Conservation (phyloP, 805 yeast species). For the Yamadazyma sp. region DNA sequence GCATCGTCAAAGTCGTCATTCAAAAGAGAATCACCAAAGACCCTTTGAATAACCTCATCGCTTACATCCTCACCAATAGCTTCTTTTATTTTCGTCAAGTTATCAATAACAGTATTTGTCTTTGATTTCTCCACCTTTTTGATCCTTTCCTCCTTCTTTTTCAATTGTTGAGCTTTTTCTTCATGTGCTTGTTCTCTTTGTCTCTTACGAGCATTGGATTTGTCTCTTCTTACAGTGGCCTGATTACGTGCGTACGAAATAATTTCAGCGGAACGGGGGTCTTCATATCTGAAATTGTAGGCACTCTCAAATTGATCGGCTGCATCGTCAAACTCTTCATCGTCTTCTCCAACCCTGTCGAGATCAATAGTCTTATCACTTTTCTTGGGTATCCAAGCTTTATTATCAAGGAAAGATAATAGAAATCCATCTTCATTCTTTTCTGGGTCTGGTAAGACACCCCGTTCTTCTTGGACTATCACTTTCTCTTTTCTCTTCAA, state of each 20-base stretch:
- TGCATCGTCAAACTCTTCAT: constrained; percentile 85
- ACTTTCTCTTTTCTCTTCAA: constrained; percentile 54
- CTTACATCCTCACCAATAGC: constrained; percentile 66
- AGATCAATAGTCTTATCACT: constrained; percentile 56
- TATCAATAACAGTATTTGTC: constrained; percentile 72
- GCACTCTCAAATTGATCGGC: constrained; percentile 91
- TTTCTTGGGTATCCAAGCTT: constrained; percentile 86
- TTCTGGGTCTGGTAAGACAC: constrained; percentile 56
- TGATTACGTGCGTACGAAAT: constrained; percentile 93
- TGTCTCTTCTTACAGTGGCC: constrained; percentile 84
- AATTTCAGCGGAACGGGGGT: constrained; percentile 85
- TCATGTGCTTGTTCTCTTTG: constrained; percentile 73
- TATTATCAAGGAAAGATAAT: constrained; percentile 65
- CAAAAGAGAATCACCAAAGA: constrained; percentile 72
- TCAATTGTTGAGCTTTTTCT: constrained; percentile 49
- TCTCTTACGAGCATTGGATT: constrained; percentile 71
- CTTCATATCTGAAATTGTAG: constrained; percentile 93
- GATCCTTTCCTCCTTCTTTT: constrained; percentile 57
- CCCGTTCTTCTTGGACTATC: constrained; percentile 21
- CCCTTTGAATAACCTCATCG: constrained; percentile 58
- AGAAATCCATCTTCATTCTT: constrained; percentile 69
- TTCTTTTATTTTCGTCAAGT: constrained; percentile 60
- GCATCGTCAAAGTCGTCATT: constrained; percentile 86
- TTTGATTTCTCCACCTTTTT: constrained; percentile 74
- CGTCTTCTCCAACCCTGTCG: constrained; percentile 52